Conservation (phyloP, 2,329 filamentous ascomycete species). For the Dactylella cylindrospora region DNA sequence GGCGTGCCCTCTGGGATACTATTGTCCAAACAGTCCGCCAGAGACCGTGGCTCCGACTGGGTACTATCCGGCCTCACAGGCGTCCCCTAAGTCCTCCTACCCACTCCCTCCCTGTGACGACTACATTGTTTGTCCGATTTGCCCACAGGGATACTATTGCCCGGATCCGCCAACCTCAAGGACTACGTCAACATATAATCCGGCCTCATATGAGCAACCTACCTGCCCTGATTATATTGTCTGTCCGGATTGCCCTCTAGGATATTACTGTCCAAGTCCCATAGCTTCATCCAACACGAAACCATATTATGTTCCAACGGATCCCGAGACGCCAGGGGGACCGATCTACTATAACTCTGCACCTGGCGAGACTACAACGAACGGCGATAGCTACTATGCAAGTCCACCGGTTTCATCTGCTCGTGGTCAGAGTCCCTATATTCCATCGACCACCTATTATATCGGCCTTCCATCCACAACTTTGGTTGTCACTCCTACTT, state of each 20-base stretch:
- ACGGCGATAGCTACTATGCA: background rate
- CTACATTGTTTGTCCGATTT: slow-evolving; percentile 21
- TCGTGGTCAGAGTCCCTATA: background rate
- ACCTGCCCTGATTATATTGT: slow-evolving; percentile 32
- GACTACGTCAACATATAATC: slow-evolving; percentile 16
- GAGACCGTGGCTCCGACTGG: background rate
- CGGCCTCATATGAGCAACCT: slow-evolving; percentile 28
- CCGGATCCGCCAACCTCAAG: background rate
- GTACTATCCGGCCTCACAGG: background rate
- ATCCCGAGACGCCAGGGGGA: background rate
- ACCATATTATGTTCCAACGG: background rate
- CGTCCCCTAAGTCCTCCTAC: slow-evolving; percentile 11
- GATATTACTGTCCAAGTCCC: slow-evolving; percentile 23
- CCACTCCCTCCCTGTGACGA: slow-evolving; percentile 25
- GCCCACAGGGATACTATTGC: slow-evolving; percentile 31
- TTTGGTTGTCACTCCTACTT: slow-evolving; percentile 25
- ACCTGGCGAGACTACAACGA: background rate
- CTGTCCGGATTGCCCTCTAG: slow-evolving; percentile 27
- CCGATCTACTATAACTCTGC: slow-evolving; percentile 10
- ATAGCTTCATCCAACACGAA: too few species aligned
- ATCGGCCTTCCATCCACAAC: slow-evolving; percentile 29
- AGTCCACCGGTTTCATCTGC: background rate
- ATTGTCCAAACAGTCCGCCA: slow-evolving; percentile 12
- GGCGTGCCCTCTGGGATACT: slow-evolving; percentile 28
- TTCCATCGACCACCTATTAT: slow-evolving; percentile 31